A percentile compares a stretch with the other conserved stretches of the same genome.
Conservation (phyloP, 352 stramenopile species). For the Pythium scleroteichum region DNA sequence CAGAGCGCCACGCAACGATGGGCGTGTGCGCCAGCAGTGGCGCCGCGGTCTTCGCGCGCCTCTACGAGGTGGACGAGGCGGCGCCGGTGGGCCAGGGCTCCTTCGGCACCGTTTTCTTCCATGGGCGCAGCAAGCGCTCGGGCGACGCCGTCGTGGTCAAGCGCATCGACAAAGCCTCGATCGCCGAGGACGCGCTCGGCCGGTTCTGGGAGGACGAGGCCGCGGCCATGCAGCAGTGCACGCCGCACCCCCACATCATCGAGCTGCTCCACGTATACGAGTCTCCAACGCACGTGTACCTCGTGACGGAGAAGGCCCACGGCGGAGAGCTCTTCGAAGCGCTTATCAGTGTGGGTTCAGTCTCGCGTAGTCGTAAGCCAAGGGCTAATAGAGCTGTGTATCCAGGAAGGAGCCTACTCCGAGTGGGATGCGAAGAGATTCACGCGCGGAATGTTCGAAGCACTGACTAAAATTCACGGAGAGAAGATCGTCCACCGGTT, state of each 20-base stretch:
- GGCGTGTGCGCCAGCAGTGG: constrained; percentile 46
- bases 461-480: constrained; percentile 66
- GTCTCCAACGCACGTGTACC: constrained; percentile 46
- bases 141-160: constrained; percentile 55
- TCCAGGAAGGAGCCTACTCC: constrained; percentile 69
- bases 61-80: constrained; percentile 50
- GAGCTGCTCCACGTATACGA: constrained; percentile 53
- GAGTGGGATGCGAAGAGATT: constrained; percentile 67
- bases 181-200: not conserved
- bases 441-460: constrained; percentile 48
- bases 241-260: constrained; percentile 59
- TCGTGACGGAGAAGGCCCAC: constrained; percentile 59
- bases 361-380: not conserved
- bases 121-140: constrained; percentile 34
- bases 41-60: constrained; percentile 29
- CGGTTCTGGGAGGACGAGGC: constrained; percentile 51
- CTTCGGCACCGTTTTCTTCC: constrained; percentile 57
- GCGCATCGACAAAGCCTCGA: constrained; percentile 48
- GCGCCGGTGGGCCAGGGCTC: constrained; percentile 44
- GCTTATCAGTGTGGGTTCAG: constrained; percentile 43
- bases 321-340: constrained; percentile 74
- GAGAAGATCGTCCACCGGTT: constrained; percentile 72
- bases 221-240: constrained; percentile 46
- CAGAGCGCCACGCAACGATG: constrained; percentile 30
- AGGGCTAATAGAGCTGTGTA: not conserved